Evolutionary conservation across 192 early-diverging fungal species (phyloP).

Genomic region (Diversispora epigaea): DNA sequence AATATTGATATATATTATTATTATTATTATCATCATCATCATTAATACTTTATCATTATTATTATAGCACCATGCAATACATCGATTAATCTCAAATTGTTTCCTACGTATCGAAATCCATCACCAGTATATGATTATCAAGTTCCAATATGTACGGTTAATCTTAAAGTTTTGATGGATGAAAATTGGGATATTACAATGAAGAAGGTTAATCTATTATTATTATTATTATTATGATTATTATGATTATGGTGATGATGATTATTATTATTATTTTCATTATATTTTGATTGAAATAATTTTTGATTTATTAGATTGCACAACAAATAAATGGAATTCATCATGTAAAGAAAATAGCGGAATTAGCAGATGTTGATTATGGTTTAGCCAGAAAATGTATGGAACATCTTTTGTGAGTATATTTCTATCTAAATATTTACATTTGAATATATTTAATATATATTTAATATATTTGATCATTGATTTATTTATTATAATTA

Average conservation of each 20-base stretch:
- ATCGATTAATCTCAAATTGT: slow-evolving; percentile 83
- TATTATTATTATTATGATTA: background rate
- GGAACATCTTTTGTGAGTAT: slow-evolving; percentile 81
- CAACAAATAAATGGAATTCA: slow-evolving; percentile 82
- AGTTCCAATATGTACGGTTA: slow-evolving; percentile 77
- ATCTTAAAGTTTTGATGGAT: slow-evolving; percentile 62
- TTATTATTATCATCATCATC: background rate
- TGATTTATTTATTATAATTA: slow-evolving; percentile 8
- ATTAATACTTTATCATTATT: background rate
- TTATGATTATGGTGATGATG: background rate
- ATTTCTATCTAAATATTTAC: background rate
- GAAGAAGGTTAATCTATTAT: slow-evolving; percentile 45
- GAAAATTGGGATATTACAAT: slow-evolving; percentile 94
- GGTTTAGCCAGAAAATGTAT: slow-evolving; percentile 77
- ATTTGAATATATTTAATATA: background rate
- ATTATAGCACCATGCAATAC: slow-evolving; percentile 37
- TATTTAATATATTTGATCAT: too few species aligned
- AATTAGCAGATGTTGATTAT: slow-evolving; percentile 73
- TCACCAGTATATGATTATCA: slow-evolving; percentile 74
- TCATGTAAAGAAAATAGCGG: slow-evolving; percentile 80
- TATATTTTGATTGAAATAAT: background rate
- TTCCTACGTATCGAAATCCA: slow-evolving; percentile 77
- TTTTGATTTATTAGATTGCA: slow-evolving; percentile 54
- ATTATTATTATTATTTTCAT: background rate
- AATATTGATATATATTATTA: background rate